phyloP scores from a whole-genome alignment of 1,284 basidiomycete genomes.

The Rhodotorula sp. region DNA sequence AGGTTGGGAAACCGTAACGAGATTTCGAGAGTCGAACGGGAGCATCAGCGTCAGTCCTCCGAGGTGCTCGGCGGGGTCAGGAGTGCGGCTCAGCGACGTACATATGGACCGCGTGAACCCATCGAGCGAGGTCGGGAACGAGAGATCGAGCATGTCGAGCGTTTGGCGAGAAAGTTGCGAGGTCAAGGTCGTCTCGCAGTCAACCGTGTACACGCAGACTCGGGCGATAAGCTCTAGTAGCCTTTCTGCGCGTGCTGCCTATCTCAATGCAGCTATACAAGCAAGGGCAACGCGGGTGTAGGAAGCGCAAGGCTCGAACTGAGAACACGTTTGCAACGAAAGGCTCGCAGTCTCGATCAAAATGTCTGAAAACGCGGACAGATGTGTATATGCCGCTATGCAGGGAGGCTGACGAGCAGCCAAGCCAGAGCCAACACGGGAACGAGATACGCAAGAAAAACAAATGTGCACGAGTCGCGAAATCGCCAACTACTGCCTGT shows the following conservation, averaged over 20 bases:
- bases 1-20: not conserved
- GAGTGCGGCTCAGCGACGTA: not conserved
- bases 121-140: slow-evolving; percentile 28
- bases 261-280: too few species aligned
- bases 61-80: too few species aligned
- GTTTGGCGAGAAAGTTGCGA: too few species aligned
- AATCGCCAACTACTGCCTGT: too few species aligned
- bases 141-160: slow-evolving; percentile 24
- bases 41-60: not conserved
- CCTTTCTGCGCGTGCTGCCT: not conserved
- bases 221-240: too few species aligned
- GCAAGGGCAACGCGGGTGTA: not conserved
- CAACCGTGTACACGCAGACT: too few species aligned
- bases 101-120: slow-evolving; percentile 32
- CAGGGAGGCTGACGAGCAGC: too few species aligned
- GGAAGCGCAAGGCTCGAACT: not conserved
- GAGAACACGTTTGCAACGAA: not conserved
- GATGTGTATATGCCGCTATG: too few species aligned
- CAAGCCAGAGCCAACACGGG: not conserved
- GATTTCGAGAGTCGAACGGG: not conserved
- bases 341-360: not conserved
- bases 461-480: too few species aligned
- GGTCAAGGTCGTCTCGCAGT: not conserved
- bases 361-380: too few species aligned
- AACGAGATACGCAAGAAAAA: not conserved